Evolutionary conservation across 108 stramenopile species (phyloP).

Genomic region (Epithemia pelagica): DNA sequence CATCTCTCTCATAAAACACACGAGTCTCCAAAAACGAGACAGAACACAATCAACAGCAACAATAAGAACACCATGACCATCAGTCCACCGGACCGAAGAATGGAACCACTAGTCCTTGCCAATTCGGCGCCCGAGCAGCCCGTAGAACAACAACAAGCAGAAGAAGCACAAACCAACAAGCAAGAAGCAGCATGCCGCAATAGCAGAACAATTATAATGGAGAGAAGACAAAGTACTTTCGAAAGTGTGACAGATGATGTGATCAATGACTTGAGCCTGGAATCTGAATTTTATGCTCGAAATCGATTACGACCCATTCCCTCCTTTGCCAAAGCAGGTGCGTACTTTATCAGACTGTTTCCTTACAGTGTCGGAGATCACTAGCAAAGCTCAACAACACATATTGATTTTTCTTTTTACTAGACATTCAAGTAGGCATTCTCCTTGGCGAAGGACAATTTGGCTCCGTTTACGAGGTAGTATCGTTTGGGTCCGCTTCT

Average conservation of each 20-base stretch:
- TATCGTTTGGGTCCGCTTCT: neutral
- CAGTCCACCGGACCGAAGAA: no score
- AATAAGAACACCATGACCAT: no score
- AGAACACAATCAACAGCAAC: no score
- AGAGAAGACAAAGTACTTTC: neutral
- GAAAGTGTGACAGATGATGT: constrained; percentile 1
- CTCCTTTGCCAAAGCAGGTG: constrained; percentile 7
- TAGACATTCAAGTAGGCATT: constrained; percentile 1
- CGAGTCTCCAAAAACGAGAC: no score
- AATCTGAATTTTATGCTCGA: neutral
- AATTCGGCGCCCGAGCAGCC: no score
- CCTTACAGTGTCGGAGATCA: neutral
- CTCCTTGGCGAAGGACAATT: constrained; percentile 10
- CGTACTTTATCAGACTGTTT: neutral
- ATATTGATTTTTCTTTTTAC: neutral
- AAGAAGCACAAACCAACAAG: no score
- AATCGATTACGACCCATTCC: constrained; percentile 7
- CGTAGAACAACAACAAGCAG: no score
- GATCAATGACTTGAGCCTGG: constrained; percentile 2
- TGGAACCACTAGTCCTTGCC: no score
- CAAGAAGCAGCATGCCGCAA: no score
- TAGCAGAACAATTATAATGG: no score
- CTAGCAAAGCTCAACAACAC: neutral
- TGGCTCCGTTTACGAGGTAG: constrained; percentile 10
- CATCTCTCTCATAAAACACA: no score